These are phyloP conservation scores for Ananas comosus DNA, from an alignment of 176 grass and related monocot species.

Conservation along the genomic window DNA sequence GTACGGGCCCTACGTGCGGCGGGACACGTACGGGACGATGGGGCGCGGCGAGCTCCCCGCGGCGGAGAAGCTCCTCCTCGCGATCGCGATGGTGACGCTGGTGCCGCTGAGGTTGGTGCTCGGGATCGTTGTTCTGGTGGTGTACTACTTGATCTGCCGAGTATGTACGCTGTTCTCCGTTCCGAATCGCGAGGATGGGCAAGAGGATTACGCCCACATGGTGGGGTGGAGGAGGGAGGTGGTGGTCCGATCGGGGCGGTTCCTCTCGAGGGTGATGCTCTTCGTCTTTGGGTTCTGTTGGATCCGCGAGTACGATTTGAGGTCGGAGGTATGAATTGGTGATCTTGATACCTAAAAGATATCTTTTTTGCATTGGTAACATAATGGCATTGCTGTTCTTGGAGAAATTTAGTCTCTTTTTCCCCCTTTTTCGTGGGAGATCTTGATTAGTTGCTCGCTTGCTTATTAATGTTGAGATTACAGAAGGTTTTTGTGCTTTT, in stretches of 20 bases:
- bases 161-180: slow-evolving; percentile 53
- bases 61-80: slow-evolving; percentile 33
- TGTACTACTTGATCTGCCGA: slow-evolving; percentile 67
- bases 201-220: slow-evolving; percentile 47
- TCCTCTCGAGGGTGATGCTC: slow-evolving; percentile 53
- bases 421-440: too few species aligned
- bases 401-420: background rate
- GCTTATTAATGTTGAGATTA: too few species aligned
- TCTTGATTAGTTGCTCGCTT: too few species aligned
- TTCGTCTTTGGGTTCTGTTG: slow-evolving; percentile 92
- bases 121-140: slow-evolving; percentile 43
- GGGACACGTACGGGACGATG: slow-evolving; percentile 72
- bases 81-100: slow-evolving; percentile 34
- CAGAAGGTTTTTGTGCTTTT: too few species aligned
- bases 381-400: too few species aligned
- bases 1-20: slow-evolving; percentile 63
- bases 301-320: slow-evolving; percentile 42
- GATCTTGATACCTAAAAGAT: background rate
- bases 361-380: too few species aligned
- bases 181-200: slow-evolving; percentile 29
- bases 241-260: slow-evolving; percentile 44
- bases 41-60: slow-evolving; percentile 34
- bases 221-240: slow-evolving; percentile 40
- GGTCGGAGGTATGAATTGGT: slow-evolving; percentile 31
- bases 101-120: slow-evolving; percentile 44